Percentiles rank a stretch among this genome's conserved stretches.
These are phyloP conservation scores for Colletotrichum sublineola DNA, from an alignment of 2,329 filamentous ascomycete species.

Conservation along the genomic window DNA sequence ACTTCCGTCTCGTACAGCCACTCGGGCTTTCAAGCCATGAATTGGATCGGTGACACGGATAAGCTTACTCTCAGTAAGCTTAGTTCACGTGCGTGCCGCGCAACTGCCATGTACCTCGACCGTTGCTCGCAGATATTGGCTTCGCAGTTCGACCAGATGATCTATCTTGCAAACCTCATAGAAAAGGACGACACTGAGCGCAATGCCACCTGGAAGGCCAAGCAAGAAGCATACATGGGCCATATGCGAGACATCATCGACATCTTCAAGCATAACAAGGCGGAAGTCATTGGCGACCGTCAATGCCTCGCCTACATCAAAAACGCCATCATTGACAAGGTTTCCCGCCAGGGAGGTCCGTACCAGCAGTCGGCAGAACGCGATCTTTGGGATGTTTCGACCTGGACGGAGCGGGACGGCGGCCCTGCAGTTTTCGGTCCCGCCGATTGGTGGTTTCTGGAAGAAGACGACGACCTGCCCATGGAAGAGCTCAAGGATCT, in stretches of 20 bases:
- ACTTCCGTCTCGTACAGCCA: not conserved
- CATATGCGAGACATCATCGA: slow-evolving; percentile 37
- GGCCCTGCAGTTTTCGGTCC: slow-evolving; percentile 13
- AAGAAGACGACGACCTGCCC: not conserved
- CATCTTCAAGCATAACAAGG: slow-evolving; percentile 12
- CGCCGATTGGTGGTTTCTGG: slow-evolving; percentile 27
- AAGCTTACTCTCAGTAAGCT: not conserved
- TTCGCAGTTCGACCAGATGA: slow-evolving; percentile 44
- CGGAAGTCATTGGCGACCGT: not conserved
- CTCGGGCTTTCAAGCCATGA: not conserved
- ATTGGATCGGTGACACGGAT: not conserved
- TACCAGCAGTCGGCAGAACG: not conserved
- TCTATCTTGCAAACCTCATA: slow-evolving; percentile 37
- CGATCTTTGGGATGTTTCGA: slow-evolving; percentile 11
- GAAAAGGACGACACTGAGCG: not conserved
- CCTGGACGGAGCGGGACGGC: slow-evolving; percentile 10
- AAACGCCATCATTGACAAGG: slow-evolving; percentile 17
- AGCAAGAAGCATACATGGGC: slow-evolving; percentile 27
- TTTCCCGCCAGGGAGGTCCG: not conserved
- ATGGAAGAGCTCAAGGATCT: slow-evolving; percentile 1
- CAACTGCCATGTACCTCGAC: not conserved
- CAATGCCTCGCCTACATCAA: slow-evolving; percentile 5
- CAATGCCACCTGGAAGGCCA: slow-evolving; percentile 8
- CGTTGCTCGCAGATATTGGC: slow-evolving; percentile 36
- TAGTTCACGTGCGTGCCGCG: not conserved